Evolutionary conservation across 352 stramenopile species (phyloP), one percentile per base, ranked within the genome.

Genomic region (Pythium grandisporangium): DNA sequence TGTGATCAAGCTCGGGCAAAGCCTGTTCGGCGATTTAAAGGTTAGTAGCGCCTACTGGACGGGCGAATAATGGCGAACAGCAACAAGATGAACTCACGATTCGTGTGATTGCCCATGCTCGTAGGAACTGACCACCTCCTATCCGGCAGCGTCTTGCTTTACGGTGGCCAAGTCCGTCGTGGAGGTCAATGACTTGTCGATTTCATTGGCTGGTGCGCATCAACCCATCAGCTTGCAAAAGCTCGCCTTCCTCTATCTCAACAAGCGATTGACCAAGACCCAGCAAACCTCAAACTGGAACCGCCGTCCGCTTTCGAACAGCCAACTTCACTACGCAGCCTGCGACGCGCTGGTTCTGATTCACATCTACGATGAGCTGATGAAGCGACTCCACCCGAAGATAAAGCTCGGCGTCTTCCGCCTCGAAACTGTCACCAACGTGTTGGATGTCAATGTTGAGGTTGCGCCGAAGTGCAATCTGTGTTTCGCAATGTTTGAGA

Each of bases 281-380:
- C 76, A 86, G 64, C 76, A 89, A 54, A 78, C 55, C 20, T 89
- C 76, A 16, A 86, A 89, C 45, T 89, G 76, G 76, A 75, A 76
- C 36, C 58, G 76, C 7, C 67, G 76, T 10, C 76, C 76, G 12
- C 60, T 89, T 2, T 61, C 63, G 4, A 33, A 44, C 0, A 58
- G 56, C 16, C 76, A 89, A 33, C 50, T 89, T 2, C 66, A 84
- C 41, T 89, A 89, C 44, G 76, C 76, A 16, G 76, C 76, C 2
- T 65, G 70, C 7, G 76, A 89, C 44, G 76, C 76, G 8, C 50
- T 86, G 5, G 76, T 86, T 26, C 45, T 89, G 17, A 72, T 89
- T 34, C 71, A 85, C 32, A 42, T 89, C 22, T 80, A 78, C 45
- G 73, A 86, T 30, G 70, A 72, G 34, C 38, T 86, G 6, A 29